Evolutionary conservation across 2,329 filamentous ascomycete genomes (phyloP).

Genomic region (Botryosphaeria dothidea): DNA sequence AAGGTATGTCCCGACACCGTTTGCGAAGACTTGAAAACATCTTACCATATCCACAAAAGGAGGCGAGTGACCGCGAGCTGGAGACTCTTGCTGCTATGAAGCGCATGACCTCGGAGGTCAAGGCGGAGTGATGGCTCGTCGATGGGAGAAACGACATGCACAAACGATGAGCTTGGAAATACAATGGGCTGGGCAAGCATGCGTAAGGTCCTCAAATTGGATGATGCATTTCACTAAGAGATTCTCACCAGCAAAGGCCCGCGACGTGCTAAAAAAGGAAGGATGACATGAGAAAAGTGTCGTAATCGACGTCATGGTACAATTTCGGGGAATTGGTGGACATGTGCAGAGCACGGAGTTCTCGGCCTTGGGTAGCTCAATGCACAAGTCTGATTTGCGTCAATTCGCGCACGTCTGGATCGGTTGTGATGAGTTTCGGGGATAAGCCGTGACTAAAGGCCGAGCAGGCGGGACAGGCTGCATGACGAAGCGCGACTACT

Average conservation of each 20-base stretch:
- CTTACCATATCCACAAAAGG: neutral
- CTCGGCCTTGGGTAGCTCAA: neutral
- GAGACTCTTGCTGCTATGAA: neutral
- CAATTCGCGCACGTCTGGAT: neutral
- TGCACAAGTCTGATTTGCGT: slow-evolving; percentile 1
- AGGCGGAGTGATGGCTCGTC: neutral
- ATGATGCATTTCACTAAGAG: neutral
- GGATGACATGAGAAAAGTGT: neutral
- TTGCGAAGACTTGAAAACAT: neutral
- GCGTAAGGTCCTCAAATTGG: neutral
- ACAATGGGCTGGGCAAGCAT: neutral
- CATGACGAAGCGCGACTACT: neutral
- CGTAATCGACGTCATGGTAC: neutral
- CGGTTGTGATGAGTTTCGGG: neutral
- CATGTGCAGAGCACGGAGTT: neutral
- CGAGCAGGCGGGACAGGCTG: neutral
- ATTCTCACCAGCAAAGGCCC: neutral
- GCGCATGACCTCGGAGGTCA: neutral
- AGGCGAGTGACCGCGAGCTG: neutral
- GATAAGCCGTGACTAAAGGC: neutral
- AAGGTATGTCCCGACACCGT: neutral
- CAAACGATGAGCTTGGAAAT: neutral
- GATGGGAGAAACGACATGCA: neutral
- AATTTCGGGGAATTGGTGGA: neutral
- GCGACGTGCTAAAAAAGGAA: neutral